Percentiles rank a stretch among this genome's conserved stretches.
phyloP scores from a whole-genome alignment of 2,329 filamentous ascomycete species.

The Chaetomiaceae sp. region DNA sequence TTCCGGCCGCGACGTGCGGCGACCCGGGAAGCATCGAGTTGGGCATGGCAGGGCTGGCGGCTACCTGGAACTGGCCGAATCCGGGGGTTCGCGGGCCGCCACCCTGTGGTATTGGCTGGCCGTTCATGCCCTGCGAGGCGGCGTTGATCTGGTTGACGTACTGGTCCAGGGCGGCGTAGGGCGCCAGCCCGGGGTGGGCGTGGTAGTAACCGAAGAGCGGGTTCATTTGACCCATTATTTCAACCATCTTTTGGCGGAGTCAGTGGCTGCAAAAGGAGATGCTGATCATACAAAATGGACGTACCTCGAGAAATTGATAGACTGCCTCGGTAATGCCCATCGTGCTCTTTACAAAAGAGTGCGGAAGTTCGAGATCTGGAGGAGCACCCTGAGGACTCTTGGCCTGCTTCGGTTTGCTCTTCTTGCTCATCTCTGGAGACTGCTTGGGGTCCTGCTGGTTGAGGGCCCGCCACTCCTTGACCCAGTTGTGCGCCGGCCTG shows the following conservation, averaged over 20 bases:
- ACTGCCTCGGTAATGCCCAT: constrained; percentile 59
- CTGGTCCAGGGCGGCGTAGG: constrained; percentile 57
- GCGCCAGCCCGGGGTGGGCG: constrained; percentile 48
- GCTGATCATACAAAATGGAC: background rate
- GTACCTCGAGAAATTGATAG: constrained; percentile 61
- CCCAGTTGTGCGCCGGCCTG: constrained; percentile 58
- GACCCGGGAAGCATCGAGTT: constrained; percentile 60
- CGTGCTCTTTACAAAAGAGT: constrained; percentile 51
- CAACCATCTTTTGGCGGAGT: constrained; percentile 49
- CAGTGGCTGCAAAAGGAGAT: constrained; percentile 20
- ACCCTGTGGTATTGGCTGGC: constrained; percentile 43
- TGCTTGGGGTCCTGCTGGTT: constrained; percentile 54
- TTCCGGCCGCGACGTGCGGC: constrained; percentile 52
- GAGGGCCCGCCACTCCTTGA: constrained; percentile 60
- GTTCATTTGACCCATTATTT: constrained; percentile 64
- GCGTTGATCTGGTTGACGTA: constrained; percentile 51
- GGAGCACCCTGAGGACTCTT: constrained; percentile 57
- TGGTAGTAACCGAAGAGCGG: constrained; percentile 58
- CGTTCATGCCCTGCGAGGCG: constrained; percentile 40
- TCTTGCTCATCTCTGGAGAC: constrained; percentile 65
- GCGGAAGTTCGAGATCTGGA: constrained; percentile 58
- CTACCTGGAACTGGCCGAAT: constrained; percentile 55
- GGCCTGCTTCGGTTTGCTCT: constrained; percentile 54
- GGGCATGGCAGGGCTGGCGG: constrained; percentile 55
- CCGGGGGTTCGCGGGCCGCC: constrained; percentile 47